These are phyloP conservation scores for Candida broadrunensis DNA, from an alignment of 805 yeast species.

Conservation along the genomic window DNA sequence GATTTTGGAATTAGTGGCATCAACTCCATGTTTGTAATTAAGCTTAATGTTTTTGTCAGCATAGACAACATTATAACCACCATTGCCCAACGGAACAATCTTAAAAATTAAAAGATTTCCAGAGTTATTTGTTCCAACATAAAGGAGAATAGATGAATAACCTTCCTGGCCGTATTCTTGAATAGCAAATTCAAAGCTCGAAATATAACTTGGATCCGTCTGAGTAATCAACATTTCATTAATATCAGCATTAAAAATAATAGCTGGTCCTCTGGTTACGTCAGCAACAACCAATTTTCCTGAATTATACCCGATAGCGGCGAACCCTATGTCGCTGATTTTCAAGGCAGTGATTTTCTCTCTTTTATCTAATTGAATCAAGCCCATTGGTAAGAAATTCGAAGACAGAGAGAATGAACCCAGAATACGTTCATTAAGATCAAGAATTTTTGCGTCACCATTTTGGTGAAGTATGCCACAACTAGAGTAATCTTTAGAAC, in stretches of 20 bases:
- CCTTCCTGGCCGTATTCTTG: conserved; percentile 65
- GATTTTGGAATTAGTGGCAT: conserved; percentile 49
- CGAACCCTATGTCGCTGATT: conserved; percentile 79
- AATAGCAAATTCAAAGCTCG: conserved; percentile 70
- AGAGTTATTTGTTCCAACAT: conserved; percentile 77
- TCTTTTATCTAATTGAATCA: conserved; percentile 30
- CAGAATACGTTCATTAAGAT: conserved; percentile 55
- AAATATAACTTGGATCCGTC: conserved; percentile 37
- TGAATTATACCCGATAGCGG: conserved; percentile 70
- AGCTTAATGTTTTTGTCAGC: conserved; percentile 40
- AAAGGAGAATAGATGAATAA: conserved; percentile 67
- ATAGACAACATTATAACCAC: conserved; percentile 59
- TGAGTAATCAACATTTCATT: conserved; percentile 29
- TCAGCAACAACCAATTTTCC: conserved; percentile 80
- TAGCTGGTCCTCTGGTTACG: conserved; percentile 68
- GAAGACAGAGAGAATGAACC: conserved; percentile 27
- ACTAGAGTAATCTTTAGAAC: conserved; percentile 20
- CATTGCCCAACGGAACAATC: conserved; percentile 56
- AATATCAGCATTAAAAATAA: conserved; percentile 43
- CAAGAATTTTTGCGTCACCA: conserved; percentile 38
- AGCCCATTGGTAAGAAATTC: conserved; percentile 31
- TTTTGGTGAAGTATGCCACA: conserved; percentile 30
- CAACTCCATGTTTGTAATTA: conserved; percentile 35
- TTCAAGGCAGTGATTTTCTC: conserved; percentile 55
- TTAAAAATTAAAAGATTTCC: conserved; percentile 61